Base-by-base conservation (phyloP, 1,284 basidiomycete genomes). In the Puccinia coronata region DNA sequence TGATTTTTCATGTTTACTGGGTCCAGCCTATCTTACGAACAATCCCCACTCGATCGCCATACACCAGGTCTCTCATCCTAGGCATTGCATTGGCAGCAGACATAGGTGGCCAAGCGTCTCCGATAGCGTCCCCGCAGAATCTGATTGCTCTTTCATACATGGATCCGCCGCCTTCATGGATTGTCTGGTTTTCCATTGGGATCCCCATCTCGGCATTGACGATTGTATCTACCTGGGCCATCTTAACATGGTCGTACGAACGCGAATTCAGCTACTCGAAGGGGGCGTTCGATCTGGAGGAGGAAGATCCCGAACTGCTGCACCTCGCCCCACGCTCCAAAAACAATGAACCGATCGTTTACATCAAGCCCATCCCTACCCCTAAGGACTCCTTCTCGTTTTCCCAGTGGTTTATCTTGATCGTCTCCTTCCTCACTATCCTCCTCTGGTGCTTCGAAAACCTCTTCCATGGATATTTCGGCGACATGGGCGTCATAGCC, bases 401-500 rank as follows among this genome's bases (percentile, higher is more conserved):
- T 76, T 94, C 93, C 85, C 96, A 99, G 87, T 98, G 92, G 87
- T 99, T 92, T 90, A 96, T 99, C 25, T 89, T 91, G 0, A 88
- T 91, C 77, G 91, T 99, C 31, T 95, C 93, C 82, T 83, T 95
- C n/a, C 86, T 90, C 59, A 99, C 96, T 0, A 99, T 99, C 83
- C 90, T 85, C 12, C 87, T 99, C 71, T 98, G 96, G 96, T 97
- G 95, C 86, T 86, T 95, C 47, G 96, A 93, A 84, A 92, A 94
- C 85, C 88, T 89, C 84, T 90, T 99, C 82, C 91, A 97, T 86
- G 87, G 88, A 28, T 88, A 89, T 63, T 88, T 99, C 0, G 97
- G 97, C 16, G 96, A 99, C 86, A 99, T 99, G 96, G 95, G 96
- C 34, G 90, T 98, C 84, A 96, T 99, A 84, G 96, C 96, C 0